Conservation (phyloP, 2,329 filamentous ascomycete genomes). For the Paraconiothyrium brasiliense region DNA sequence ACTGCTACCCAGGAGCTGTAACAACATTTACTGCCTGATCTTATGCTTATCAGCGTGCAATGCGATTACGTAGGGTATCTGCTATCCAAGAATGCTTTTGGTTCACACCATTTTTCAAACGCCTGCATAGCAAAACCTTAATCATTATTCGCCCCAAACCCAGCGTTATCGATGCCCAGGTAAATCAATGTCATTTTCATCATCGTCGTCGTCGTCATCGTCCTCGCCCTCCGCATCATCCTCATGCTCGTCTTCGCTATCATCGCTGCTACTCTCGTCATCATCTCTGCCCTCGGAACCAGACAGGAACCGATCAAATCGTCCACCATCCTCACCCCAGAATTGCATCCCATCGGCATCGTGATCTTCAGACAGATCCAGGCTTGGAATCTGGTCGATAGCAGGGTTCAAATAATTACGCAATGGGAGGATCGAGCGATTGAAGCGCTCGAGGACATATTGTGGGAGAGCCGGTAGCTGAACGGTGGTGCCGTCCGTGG, state of each 20-base stretch:
- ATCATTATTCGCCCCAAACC: not conserved
- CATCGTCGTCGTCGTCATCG: constrained; percentile 23
- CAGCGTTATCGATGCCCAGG: constrained; percentile 45
- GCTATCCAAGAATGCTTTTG: constrained; percentile 9
- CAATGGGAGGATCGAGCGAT: constrained; percentile 56
- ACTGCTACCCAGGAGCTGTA: not conserved
- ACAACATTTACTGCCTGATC: not conserved
- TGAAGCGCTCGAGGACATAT: constrained; percentile 58
- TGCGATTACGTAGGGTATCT: constrained; percentile 4
- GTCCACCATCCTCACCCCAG: constrained; percentile 45
- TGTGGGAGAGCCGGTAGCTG: constrained; percentile 53
- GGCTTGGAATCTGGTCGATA: constrained; percentile 43
- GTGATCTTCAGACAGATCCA: constrained; percentile 40
- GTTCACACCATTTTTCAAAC: not conserved
- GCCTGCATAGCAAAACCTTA: constrained; percentile 22
- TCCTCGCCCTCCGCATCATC: constrained; percentile 36
- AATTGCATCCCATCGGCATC: constrained; percentile 43
- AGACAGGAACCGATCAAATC: constrained; percentile 33
- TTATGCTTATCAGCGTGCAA: not conserved
- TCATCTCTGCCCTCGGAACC: constrained; percentile 40
- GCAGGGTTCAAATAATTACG: constrained; percentile 54
- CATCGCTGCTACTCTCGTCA: constrained; percentile 44
- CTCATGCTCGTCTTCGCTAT: constrained; percentile 42
- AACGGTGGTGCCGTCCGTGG: constrained; percentile 48
- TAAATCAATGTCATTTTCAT: constrained; percentile 41